Evolutionary conservation across 495 filamentous ascomycete species (phyloP), one percentile per base, ranked within the genome.

Genomic region (Penicillium longicatenatum): DNA sequence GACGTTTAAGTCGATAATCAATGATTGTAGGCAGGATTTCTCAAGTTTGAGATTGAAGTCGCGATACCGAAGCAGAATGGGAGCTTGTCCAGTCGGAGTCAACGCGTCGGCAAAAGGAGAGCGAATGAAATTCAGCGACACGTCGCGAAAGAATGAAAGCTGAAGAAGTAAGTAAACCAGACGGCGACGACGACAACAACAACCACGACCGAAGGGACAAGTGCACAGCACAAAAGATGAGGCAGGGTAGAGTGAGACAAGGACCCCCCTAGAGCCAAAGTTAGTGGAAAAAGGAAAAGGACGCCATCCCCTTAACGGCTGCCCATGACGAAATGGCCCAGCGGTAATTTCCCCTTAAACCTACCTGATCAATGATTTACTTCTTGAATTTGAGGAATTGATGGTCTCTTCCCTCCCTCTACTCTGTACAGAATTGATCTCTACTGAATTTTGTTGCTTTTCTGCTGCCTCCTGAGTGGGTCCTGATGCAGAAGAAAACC

Each of bases 221-320:
- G 66, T 66, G 63, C 63, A 60, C 63, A 67, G 63, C 63, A 66
- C 63, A 48, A 37, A 57, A 31, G 45, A 29, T 51, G 46, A 47
- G 41, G 33, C 22, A 45, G 50, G 44, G 50, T 42, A 55, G 50
- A 54, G 50, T 59, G 55, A 63, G 60, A 70, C 53, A 60, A 41
- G 33, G 45, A 31, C 50, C 33, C 50, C 50, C 50, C 31, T 53
- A 43, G 39, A 35, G 33, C n/a, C 17, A 39, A 31, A 22, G 48
- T 35, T 51, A 39, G 47, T 22, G 47, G 26, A 24, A 33, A 35
- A 35, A 35, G 37, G 37, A 17, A 39, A 39, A 39, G 37, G 31
- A 35, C 31, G 31, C 31, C 10, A 39, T 39, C 37, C 37, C 37
- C 46, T 49, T 22, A 29, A 31, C 26, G 22, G 22, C 9, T 11